These are phyloP conservation scores for Suaeda aralocaspica DNA, from an alignment of 148 eudicot species.

Conservation along the genomic window DNA sequence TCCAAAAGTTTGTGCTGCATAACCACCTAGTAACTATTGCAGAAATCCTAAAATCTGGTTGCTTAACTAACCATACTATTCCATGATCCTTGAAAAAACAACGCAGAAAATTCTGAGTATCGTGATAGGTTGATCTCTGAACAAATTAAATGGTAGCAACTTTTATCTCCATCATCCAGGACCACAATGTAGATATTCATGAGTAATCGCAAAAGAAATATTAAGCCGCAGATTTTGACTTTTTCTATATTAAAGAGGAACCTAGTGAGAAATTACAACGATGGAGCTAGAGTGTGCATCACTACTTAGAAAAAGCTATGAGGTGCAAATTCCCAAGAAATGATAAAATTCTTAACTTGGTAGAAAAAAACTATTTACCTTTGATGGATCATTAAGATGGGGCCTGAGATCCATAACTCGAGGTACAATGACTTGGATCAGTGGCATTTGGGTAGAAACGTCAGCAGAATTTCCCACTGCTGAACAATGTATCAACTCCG, in stretches of 20 bases:
- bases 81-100: too few relatives aligned
- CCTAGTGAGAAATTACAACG: background rate
- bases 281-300: background rate
- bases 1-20: background rate
- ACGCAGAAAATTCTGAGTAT: too few relatives aligned
- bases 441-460: conserved; percentile 65
- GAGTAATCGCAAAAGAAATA: too few relatives aligned
- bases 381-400: conserved; percentile 75
- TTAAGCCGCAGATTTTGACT: background rate
- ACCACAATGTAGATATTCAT: too few relatives aligned
- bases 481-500: conserved; percentile 89
- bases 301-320: too few relatives aligned
- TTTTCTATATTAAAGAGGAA: background rate
- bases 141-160: too few relatives aligned
- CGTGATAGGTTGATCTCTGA: too few relatives aligned
- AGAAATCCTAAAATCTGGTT: too few relatives aligned
- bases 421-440: conserved; percentile 90
- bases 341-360: background rate
- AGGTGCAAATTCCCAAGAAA: background rate
- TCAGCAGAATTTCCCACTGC: conserved; percentile 63
- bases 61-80: too few relatives aligned
- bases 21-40: too few relatives aligned
- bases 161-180: too few relatives aligned
- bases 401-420: conserved; percentile 80
- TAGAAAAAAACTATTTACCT: conserved; percentile 44